Evolutionary conservation across 139 green algal genomes (phyloP).

Genomic region (Tetradesmus lagerheimii): DNA sequence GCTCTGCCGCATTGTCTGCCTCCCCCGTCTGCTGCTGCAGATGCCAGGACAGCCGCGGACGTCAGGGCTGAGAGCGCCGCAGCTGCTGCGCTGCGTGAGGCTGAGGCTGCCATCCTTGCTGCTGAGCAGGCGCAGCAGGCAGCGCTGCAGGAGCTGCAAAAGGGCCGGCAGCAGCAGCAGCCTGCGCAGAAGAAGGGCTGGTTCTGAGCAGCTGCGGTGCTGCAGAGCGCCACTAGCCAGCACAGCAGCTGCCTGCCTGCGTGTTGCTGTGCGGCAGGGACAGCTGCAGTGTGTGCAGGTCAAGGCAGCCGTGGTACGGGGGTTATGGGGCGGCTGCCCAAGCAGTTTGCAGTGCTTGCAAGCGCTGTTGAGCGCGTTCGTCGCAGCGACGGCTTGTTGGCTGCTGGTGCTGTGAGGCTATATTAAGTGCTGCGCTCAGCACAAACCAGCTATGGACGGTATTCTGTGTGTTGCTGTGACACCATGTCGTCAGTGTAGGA

Average conservation of each 20-base stretch:
- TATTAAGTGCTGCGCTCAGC: too few species aligned
- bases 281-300: background rate
- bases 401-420: too few species aligned
- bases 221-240: background rate
- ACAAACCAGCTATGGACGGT: too few species aligned
- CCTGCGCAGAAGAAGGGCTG: conserved; percentile 37
- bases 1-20: too few species aligned
- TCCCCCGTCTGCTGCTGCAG: background rate
- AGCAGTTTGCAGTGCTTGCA: too few species aligned
- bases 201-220: background rate
- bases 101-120: conserved; percentile 15
- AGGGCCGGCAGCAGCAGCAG: conserved; percentile 10
- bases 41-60: background rate
- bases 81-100: conserved; percentile 37
- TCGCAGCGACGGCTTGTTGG: too few species aligned
- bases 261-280: background rate
- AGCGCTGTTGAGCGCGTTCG: too few species aligned
- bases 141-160: conserved; percentile 34
- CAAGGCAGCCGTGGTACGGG: too few species aligned
- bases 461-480: too few species aligned
- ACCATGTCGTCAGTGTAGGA: too few species aligned
- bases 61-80: conserved; percentile 23
- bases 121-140: conserved; percentile 29
- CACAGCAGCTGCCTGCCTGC: too few species aligned
- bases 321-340: too few species aligned